Evolutionary conservation across 129 eudicot genomes (phyloP), one percentile per base, ranked within the genome.

Genomic region (carrot (Daucus carota)): DNA sequence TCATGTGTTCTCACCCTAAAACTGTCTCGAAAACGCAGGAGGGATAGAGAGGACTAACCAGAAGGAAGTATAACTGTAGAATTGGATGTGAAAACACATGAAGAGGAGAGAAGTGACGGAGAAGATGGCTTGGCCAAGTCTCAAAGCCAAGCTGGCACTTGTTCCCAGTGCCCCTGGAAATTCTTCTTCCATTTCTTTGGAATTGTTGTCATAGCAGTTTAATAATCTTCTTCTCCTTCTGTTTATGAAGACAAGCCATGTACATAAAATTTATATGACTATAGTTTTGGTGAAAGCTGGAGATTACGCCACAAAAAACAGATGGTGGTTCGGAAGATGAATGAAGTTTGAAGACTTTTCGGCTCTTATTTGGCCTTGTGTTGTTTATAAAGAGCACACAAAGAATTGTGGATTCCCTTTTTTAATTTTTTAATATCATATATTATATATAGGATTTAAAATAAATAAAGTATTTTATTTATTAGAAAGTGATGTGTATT

Each of bases 161-260:
- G 98, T 88, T 42, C 98, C 98, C 28, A 93, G 28, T 75, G 97
- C 82, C 24, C 98, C 97, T 38, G 97, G 93, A 73, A 89, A 81
- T 43, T 43, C 75, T 28, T 71, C 97, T 22, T 87, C 97, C 93
- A 86, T 84, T 43, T 75, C 74, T 20, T 38, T 3, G 20, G 8
- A 62, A 62, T 13, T 29, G 70, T 12, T 44, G 73, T 47, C 73
- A 66, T 73, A 32, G 73, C 80, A 79, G 57, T 69, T 75, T 68
- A 83, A 44, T 67, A 48, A 18, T 60, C 29, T 54, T 22, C 12
- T 54, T 54, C 29, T 54, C 29, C 13, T 54, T 57, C 45, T 63
- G 82, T 12, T 33, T 44, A 13, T 54, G 60, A 74, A 22, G 67
- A 48, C 82, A 79, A 73, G 52, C 50, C 78, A 79, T 72, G 78